Percentiles rank a stretch among this genome's conserved stretches.
Evolutionary conservation across 768 basidiomycete genomes (phyloP).

Genomic region (Suillus tomentosus): DNA sequence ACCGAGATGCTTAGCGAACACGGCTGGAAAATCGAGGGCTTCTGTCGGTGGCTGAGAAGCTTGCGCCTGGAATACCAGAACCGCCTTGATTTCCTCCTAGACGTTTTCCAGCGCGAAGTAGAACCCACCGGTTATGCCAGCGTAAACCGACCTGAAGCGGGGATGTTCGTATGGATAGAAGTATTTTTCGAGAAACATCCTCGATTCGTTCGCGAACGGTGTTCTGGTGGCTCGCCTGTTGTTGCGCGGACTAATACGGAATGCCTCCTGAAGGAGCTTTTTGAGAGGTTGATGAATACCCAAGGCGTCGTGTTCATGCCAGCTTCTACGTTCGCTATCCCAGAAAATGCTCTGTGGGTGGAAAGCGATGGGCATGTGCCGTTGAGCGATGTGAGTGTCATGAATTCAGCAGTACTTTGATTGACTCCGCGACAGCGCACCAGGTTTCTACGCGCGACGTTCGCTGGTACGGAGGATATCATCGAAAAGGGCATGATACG

Average conservation of each 20-base stretch:
- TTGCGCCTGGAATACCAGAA: conserved; percentile 45
- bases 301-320: conserved; percentile 43
- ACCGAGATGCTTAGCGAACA: conserved; percentile 36
- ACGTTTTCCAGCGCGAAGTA: conserved; percentile 31
- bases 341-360: conserved; percentile 24
- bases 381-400: conserved; percentile 37
- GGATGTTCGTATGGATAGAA: conserved; percentile 50
- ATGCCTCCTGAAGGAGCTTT: conserved; percentile 43
- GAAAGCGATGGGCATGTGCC: conserved; percentile 23
- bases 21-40: conserved; percentile 40
- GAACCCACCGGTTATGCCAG: conserved; percentile 29
- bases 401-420: no score
- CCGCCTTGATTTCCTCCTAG: conserved; percentile 43
- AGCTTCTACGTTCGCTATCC: conserved; percentile 37
- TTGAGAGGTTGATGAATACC: conserved; percentile 33
- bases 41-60: conserved; percentile 40
- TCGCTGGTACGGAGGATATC: conserved; percentile 41
- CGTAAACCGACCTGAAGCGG: conserved; percentile 35
- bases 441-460: conserved; percentile 40
- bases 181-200: conserved; percentile 40
- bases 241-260: conserved; percentile 35
- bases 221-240: conserved; percentile 9
- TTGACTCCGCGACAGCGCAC: conserved; percentile 23
- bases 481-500: conserved; percentile 40
- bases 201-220: conserved; percentile 23